These are phyloP conservation scores for Stephania japonica DNA, from an alignment of 164 flowering plant species.

Conservation along the genomic window DNA sequence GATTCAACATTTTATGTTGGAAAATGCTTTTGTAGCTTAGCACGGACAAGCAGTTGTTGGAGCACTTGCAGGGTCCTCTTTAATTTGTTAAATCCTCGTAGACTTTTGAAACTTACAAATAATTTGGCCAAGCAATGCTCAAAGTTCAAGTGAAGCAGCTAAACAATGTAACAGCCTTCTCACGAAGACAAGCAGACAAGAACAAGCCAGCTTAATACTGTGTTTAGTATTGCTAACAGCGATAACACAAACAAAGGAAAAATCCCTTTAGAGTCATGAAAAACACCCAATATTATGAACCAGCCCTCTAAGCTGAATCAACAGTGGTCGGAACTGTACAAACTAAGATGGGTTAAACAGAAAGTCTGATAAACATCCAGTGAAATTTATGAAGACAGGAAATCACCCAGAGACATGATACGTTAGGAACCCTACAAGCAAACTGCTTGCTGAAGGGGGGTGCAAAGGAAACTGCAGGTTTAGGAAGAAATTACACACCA, in stretches of 20 bases:
- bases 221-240: neutral
- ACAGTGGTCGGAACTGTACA: neutral
- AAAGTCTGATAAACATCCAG: neutral
- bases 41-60: too few relatives aligned
- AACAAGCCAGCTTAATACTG: neutral
- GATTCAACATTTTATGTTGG: too few relatives aligned
- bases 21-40: too few relatives aligned
- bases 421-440: constrained; percentile 13
- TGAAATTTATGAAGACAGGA: neutral
- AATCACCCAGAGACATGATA: constrained; percentile 11
- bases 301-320: neutral
- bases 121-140: too few relatives aligned
- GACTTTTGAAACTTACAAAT: too few relatives aligned
- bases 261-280: neutral
- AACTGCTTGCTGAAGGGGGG: constrained; percentile 14
- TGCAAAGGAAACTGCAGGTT: constrained; percentile 16
- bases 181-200: neutral
- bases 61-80: too few relatives aligned
- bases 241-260: neutral
- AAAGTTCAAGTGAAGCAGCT: too few relatives aligned
- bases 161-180: neutral
- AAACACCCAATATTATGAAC: neutral
- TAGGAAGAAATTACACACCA: constrained; percentile 22
- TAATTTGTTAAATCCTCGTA: too few relatives aligned
- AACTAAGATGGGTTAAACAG: neutral